phyloP scores from a whole-genome alignment of 2,329 filamentous ascomycete species.

The Xylariomycetidae sp. region DNA sequence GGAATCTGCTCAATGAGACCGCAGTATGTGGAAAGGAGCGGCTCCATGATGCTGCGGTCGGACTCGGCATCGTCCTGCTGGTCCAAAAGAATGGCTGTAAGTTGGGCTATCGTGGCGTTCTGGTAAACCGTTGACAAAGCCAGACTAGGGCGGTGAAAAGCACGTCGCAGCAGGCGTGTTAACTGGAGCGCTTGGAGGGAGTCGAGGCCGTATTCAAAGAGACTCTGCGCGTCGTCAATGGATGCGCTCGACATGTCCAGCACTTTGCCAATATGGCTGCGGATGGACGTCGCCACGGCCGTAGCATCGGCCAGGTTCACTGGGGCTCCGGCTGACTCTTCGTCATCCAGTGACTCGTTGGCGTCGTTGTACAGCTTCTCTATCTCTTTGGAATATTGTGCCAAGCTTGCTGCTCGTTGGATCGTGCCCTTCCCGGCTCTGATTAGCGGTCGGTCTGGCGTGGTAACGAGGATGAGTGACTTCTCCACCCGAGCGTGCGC shows the following conservation, averaged over 20 bases:
- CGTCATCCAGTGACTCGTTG: conserved; percentile 6
- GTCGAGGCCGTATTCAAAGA: conserved; percentile 12
- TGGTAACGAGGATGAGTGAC: conserved; percentile 14
- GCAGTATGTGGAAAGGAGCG: conserved; percentile 12
- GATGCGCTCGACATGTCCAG: not conserved
- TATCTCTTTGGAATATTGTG: conserved; percentile 14
- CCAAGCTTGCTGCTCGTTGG: conserved; percentile 11
- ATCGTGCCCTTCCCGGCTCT: conserved; percentile 20
- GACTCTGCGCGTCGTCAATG: conserved; percentile 4
- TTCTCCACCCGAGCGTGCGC: conserved; percentile 19
- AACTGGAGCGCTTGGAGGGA: conserved; percentile 10
- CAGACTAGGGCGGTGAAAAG: conserved; percentile 1
- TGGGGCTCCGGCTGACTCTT: not conserved
- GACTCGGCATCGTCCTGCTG: conserved; percentile 1
- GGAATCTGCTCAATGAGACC: conserved; percentile 12
- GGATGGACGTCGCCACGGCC: not conserved
- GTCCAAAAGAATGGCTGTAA: conserved; percentile 8
- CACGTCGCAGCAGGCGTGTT: conserved; percentile 5
- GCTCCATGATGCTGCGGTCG: conserved; percentile 8
- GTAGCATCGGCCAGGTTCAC: not conserved
- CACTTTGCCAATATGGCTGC: not conserved
- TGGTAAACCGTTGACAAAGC: conserved; percentile 9
- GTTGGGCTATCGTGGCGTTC: conserved; percentile 8
- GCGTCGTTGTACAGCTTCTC: conserved; percentile 16
- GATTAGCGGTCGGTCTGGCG: conserved; percentile 8